Evolutionary conservation across 768 basidiomycete species (phyloP).

Genomic region (Boletus pseudopeckii): DNA sequence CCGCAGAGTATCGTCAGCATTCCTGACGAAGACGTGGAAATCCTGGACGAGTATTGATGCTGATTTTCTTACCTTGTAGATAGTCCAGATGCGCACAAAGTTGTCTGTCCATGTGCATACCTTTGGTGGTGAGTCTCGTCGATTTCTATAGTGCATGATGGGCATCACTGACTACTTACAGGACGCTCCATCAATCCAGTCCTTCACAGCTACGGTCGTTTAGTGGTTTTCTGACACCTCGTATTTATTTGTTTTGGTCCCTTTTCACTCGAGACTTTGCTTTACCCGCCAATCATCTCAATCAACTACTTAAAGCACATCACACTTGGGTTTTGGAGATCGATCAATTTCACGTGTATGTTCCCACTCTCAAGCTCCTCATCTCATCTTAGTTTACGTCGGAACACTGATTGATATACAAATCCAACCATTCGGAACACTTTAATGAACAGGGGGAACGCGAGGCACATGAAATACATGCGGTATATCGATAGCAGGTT

Average conservation of each 20-base stretch:
- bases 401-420: slow-evolving; percentile 15
- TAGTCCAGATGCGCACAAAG: slow-evolving; percentile 15
- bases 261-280: slow-evolving; percentile 10
- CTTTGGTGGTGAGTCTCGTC: slow-evolving; percentile 13
- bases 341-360: slow-evolving; percentile 8
- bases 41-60: slow-evolving; percentile 49
- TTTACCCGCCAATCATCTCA: not conserved
- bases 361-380: not conserved
- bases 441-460: not conserved
- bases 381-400: slow-evolving; percentile 12
- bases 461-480: not conserved
- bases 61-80: slow-evolving; percentile 19
- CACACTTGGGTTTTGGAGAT: slow-evolving; percentile 4
- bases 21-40: slow-evolving; percentile 54
- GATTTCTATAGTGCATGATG: not conserved
- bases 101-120: slow-evolving; percentile 27
- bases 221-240: slow-evolving; percentile 20
- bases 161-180: not conserved
- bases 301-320: not conserved
- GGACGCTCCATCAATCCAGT: slow-evolving; percentile 16
- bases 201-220: slow-evolving; percentile 32
- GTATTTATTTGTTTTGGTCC: slow-evolving; percentile 22
- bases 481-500: slow-evolving; percentile 8
- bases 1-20: slow-evolving; percentile 46
- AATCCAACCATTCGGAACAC: not conserved